phyloP scores from a whole-genome alignment of 208 protist species.

The Zelonia costaricensis region DNA sequence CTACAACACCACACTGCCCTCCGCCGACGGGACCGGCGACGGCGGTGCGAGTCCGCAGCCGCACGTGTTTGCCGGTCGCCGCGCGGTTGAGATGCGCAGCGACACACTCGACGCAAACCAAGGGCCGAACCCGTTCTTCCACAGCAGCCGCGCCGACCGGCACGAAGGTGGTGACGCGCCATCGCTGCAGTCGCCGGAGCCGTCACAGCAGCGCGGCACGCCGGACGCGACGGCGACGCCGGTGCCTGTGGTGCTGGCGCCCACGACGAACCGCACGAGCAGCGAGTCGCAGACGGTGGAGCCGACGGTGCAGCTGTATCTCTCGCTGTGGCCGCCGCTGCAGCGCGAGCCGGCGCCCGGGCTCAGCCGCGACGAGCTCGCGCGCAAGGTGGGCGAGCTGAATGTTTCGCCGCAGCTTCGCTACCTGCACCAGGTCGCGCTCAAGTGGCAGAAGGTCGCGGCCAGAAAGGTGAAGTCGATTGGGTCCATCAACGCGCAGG shows the following conservation, averaged over 20 bases:
- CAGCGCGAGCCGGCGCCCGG: slow-evolving; percentile 40
- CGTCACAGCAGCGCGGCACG: too few species aligned
- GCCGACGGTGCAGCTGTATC: slow-evolving; percentile 74
- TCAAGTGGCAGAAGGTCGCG: slow-evolving; percentile 54
- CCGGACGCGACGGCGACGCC: neutral
- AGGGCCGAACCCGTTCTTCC: too few species aligned
- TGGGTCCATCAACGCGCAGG: slow-evolving; percentile 59
- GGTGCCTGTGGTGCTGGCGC: neutral
- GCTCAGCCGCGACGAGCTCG: slow-evolving; percentile 33
- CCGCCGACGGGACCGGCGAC: neutral
- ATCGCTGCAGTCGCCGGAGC: too few species aligned
- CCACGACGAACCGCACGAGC: slow-evolving; percentile 1
- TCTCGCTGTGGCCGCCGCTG: slow-evolving; percentile 80
- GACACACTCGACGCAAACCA: too few species aligned
- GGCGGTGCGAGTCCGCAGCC: neutral
- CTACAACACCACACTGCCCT: slow-evolving; percentile 34
- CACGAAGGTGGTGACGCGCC: neutral
- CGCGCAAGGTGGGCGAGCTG: slow-evolving; percentile 36
- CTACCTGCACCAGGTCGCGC: slow-evolving; percentile 61
- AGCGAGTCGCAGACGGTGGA: slow-evolving; percentile 5
- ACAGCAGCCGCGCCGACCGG: neutral
- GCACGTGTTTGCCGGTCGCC: too few species aligned
- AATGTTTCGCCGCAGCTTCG: slow-evolving; percentile 61
- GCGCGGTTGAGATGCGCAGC: too few species aligned
- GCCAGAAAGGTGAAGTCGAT: slow-evolving; percentile 43